These are phyloP conservation scores for Aspergillus glaucus DNA, from an alignment of 2,329 filamentous ascomycete genomes.

Conservation along the genomic window DNA sequence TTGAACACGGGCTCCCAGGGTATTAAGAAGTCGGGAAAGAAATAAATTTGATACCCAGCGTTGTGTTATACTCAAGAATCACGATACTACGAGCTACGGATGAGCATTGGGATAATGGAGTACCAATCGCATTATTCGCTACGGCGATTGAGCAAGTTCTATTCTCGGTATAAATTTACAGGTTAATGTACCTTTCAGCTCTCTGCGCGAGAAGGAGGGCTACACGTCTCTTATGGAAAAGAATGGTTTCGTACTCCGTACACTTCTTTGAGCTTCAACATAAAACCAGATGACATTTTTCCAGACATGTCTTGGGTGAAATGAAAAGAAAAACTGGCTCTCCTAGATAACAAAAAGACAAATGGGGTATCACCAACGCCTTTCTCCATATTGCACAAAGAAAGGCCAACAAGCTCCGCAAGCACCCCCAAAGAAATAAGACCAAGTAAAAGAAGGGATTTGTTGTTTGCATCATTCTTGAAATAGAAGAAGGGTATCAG, in stretches of 20 bases:
- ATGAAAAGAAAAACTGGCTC: constrained; percentile 1
- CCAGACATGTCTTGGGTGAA: constrained; percentile 3
- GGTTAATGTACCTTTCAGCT: constrained; percentile 1
- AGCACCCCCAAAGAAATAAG: background rate
- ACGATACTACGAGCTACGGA: constrained; percentile 20
- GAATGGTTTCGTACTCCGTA: no score
- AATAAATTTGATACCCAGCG: constrained; percentile 49
- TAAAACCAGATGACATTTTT: constrained; percentile 1
- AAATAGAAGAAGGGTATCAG: background rate
- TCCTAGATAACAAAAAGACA: no score
- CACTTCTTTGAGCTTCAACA: no score
- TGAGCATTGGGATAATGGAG: constrained; percentile 8
- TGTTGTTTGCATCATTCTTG: background rate
- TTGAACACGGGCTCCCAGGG: constrained; percentile 77
- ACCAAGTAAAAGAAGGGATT: background rate
- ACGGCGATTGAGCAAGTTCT: constrained; percentile 7
- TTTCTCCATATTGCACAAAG: background rate
- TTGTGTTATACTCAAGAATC: background rate
- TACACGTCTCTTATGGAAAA: no score
- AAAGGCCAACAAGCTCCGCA: background rate
- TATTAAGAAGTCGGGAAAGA: constrained; percentile 98
- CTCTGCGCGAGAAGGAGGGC: no score
- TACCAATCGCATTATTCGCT: constrained; percentile 11
- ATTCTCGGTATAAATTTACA: constrained; percentile 6
- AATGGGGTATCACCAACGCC: constrained; percentile 1